Conservation (phyloP, 2,329 filamentous ascomycete species). For the Colletotrichum sp. region DNA sequence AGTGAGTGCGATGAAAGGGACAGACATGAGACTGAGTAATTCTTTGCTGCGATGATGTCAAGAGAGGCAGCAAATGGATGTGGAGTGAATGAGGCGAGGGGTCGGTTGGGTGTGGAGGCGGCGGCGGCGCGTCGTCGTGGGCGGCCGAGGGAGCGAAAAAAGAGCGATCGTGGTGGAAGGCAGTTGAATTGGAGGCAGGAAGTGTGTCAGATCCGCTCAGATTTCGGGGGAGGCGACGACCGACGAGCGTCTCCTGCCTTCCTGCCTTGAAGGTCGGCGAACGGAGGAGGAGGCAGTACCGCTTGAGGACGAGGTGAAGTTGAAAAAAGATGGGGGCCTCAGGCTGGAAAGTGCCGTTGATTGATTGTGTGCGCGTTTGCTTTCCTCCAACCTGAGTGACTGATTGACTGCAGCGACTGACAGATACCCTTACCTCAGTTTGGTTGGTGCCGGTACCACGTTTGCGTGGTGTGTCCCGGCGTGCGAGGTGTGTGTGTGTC, state of each 20-base stretch:
- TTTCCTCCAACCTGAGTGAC: not conserved
- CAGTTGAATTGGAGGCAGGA: not conserved
- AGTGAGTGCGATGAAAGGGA: not conserved
- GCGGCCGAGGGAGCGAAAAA: not conserved
- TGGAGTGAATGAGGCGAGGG: not conserved
- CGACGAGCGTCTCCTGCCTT: not conserved
- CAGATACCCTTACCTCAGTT: not conserved
- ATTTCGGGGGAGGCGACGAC: not conserved
- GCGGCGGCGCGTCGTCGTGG: not conserved
- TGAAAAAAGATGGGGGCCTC: not conserved
- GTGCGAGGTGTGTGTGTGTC: not conserved
- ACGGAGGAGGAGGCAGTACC: not conserved
- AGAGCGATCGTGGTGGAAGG: not conserved
- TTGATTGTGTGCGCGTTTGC: not conserved
- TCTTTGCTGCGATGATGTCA: not conserved
- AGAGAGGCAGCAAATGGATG: not conserved
- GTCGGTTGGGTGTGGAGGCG: not conserved
- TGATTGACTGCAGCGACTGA: not conserved
- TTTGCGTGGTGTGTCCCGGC: not conserved
- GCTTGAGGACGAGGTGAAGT: not conserved
- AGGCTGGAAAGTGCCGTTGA: not conserved
- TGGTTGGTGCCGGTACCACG: not conserved
- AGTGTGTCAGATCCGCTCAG: not conserved
- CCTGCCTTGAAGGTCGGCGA: not conserved
- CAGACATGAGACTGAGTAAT: not conserved